Evolutionary conservation across 768 basidiomycete species (phyloP).

Genomic region (Hygrocybe coccinea): DNA sequence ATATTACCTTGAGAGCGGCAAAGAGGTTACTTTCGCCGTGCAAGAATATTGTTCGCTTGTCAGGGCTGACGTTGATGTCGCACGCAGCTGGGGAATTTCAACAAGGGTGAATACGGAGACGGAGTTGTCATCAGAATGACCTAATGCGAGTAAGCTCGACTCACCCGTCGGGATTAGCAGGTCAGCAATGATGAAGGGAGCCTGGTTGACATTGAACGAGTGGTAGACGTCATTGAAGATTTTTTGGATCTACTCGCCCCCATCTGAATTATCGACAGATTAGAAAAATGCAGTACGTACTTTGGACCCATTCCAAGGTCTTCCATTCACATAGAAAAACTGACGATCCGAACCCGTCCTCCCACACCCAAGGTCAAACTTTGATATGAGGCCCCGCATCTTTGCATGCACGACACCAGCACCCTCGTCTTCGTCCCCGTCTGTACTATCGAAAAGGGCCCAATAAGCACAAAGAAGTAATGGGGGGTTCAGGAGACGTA

Average conservation of each 20-base stretch:
- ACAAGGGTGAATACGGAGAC: too few relatives aligned
- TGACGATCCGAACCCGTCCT: slow-evolving; percentile 80
- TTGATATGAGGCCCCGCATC: slow-evolving; percentile 79
- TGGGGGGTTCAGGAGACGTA: slow-evolving; percentile 9
- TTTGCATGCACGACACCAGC: slow-evolving; percentile 38
- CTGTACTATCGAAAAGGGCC: not conserved
- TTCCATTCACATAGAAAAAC: slow-evolving; percentile 87
- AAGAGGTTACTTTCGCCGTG: slow-evolving; percentile 83
- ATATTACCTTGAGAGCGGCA: slow-evolving; percentile 64
- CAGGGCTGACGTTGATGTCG: slow-evolving; percentile 94
- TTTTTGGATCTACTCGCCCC: slow-evolving; percentile 63
- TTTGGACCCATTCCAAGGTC: slow-evolving; percentile 79
- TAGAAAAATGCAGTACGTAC: slow-evolving; percentile 30
- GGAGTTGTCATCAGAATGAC: not conserved
- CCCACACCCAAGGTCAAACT: slow-evolving; percentile 70
- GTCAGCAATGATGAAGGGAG: slow-evolving; percentile 80
- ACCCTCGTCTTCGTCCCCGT: slow-evolving; percentile 11
- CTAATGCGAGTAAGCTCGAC: slow-evolving; percentile 19
- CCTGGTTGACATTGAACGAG: slow-evolving; percentile 65
- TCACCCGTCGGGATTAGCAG: slow-evolving; percentile 75
- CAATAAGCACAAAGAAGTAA: not conserved
- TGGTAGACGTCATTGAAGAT: slow-evolving; percentile 91
- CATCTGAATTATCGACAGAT: not conserved
- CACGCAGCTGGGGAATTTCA: slow-evolving; percentile 51
- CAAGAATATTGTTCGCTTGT: slow-evolving; percentile 92